Evolutionary conservation across 495 filamentous ascomycete genomes (phyloP), one percentile per base, ranked within the genome.

Genomic region (Penicillium steckii): DNA sequence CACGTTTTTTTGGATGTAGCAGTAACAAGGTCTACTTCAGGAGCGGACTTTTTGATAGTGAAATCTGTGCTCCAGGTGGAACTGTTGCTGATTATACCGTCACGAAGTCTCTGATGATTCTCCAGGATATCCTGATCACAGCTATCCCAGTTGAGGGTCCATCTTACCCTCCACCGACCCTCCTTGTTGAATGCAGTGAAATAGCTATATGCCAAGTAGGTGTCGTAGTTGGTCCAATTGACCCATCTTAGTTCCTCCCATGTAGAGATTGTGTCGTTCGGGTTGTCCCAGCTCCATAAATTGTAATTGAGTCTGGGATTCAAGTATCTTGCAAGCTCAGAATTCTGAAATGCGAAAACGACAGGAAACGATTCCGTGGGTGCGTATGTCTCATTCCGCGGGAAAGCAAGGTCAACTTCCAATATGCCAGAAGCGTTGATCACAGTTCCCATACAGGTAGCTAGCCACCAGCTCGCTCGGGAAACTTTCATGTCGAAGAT

Each of bases 361-460:
- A 71, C 44, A 30, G 73, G 73, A 19, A 73, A 60, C 12, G 38
- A 27, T 8, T 48, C 13, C 6, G 56, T 48, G 15, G 73, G 72
- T 50, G 66, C 57, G 50, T 73, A 75, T 27, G 71, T 73, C 10
- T 66, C 67, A 42, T 75, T 75, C 53, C 61, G 72, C 13, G 73
- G 70, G 52, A 74, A 75, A 33, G 71, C 33, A 8, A 74, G 44
- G 54, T 72, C 67, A 30, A 71, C 56, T 54, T 74, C 73, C 10
- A 67, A 38, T 19, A 57, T 44, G 33, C 25, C 35, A 9, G 53
- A 42, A 40, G 48, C 48, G 19, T 43, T 19, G 15, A 35, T 42
- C 8, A 57, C 25, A 32, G 26, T 35, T 10, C 50, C 52, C 10
- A 53, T 41, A 27, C 43, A 56, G 17, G 22, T 22, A 42, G 48